These are phyloP conservation scores for Pseudogymnoascus sp. DNA, from an alignment of 2,329 filamentous ascomycete genomes.

Conservation along the genomic window DNA sequence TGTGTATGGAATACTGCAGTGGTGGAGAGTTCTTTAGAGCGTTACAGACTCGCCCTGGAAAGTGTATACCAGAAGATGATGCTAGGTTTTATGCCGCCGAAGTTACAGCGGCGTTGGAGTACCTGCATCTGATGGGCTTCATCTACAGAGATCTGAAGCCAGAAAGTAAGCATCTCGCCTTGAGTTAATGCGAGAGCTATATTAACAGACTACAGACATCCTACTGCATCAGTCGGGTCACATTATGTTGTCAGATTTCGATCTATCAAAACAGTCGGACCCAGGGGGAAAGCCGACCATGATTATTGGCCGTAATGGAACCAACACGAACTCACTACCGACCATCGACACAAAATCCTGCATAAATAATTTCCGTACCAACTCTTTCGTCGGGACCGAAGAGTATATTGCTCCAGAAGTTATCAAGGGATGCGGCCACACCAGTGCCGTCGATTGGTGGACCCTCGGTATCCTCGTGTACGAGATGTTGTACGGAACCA, in stretches of 20 bases:
- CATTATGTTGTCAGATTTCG: conserved; percentile 99
- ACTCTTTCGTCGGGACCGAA: conserved; percentile 96
- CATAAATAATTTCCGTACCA: conserved; percentile 96
- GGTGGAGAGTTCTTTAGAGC: conserved; percentile 98
- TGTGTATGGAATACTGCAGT: conserved; percentile 99
- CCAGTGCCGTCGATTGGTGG: conserved; percentile 99
- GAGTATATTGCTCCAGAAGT: conserved; percentile 99
- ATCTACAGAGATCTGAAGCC: conserved; percentile 98
- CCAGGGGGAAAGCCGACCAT: conserved; percentile 93
- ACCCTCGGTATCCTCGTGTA: conserved; percentile 95
- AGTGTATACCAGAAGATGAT: conserved; percentile 94
- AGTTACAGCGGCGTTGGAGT: conserved; percentile 92
- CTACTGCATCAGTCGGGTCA: conserved; percentile 97
- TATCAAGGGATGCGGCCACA: conserved; percentile 97
- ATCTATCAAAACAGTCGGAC: conserved; percentile 95
- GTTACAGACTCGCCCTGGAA: conserved; percentile 90
- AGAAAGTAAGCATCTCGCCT: conserved; percentile 62
- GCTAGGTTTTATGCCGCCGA: conserved; percentile 96
- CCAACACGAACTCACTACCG: conserved; percentile 77
- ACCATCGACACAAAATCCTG: conserved; percentile 99
- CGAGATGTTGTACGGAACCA: conserved; percentile 98
- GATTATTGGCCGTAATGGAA: conserved; percentile 66
- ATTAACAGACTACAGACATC: conserved; percentile 62
- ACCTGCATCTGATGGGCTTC: conserved; percentile 97
- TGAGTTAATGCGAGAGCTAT: conserved; percentile 14